These are phyloP conservation scores for Lentinus polychrous DNA, from an alignment of 1,284 basidiomycete genomes.

Conservation along the genomic window DNA sequence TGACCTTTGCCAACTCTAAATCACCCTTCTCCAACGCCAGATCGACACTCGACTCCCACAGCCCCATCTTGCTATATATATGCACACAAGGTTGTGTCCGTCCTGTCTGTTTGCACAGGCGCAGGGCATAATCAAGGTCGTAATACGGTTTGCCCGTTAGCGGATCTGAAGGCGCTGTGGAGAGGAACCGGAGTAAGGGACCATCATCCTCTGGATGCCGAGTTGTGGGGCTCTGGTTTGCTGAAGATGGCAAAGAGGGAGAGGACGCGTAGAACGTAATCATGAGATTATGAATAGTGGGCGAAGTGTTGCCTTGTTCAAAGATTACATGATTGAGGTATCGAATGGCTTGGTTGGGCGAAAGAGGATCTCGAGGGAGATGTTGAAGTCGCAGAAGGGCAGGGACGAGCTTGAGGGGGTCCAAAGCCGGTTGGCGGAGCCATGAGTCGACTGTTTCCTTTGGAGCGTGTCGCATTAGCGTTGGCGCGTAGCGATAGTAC, in stretches of 20 bases:
- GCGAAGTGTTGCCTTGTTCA: constrained; percentile 70
- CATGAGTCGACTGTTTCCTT: constrained; percentile 90
- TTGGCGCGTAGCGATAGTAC: constrained; percentile 90
- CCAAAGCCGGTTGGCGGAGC: constrained; percentile 75
- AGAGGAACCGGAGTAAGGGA: constrained; percentile 81
- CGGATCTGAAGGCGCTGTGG: constrained; percentile 78
- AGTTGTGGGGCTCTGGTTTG: constrained; percentile 16
- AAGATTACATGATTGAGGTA: constrained; percentile 86
- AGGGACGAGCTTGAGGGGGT: constrained; percentile 84
- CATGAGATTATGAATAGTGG: constrained; percentile 91
- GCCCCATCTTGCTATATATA: constrained; percentile 96
- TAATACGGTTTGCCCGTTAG: constrained; percentile 86
- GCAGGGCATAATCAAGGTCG: constrained; percentile 93
- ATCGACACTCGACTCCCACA: constrained; percentile 96
- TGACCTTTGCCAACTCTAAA: constrained; percentile 86
- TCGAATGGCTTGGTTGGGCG: constrained; percentile 79
- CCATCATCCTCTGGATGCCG: constrained; percentile 61
- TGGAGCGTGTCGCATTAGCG: constrained; percentile 82
- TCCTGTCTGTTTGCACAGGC: constrained; percentile 80
- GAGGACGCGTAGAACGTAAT: constrained; percentile 76
- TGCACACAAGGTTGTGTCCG: constrained; percentile 90
- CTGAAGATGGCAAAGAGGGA: constrained; percentile 30
- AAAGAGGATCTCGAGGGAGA: constrained; percentile 59
- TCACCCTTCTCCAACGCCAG: constrained; percentile 92
- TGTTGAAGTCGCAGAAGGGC: constrained; percentile 81